phyloP scores from a whole-genome alignment of 371 early-diverging fungal genomes.

The Actinomortierella ambigua region DNA sequence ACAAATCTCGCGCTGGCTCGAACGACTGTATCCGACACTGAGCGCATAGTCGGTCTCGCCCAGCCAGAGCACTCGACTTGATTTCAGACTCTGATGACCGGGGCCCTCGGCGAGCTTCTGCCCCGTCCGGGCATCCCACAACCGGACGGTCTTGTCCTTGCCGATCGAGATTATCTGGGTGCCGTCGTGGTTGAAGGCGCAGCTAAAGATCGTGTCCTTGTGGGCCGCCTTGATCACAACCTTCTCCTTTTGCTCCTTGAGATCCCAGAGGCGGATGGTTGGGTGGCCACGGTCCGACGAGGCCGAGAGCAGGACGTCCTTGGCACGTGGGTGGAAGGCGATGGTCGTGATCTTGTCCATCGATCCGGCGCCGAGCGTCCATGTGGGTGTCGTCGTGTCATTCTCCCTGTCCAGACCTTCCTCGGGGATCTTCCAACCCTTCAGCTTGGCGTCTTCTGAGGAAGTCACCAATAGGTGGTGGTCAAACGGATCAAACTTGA shows the following conservation, averaged over 20 bases:
- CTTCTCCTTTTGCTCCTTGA: constrained; percentile 41
- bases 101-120: constrained; percentile 57
- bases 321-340: constrained; percentile 68
- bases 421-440: constrained; percentile 76
- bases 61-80: constrained; percentile 75
- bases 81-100: constrained; percentile 73
- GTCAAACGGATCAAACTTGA: constrained; percentile 77
- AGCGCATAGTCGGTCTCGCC: constrained; percentile 54
- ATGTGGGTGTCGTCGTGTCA: constrained; percentile 29
- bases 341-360: constrained; percentile 68
- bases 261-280: constrained; percentile 59
- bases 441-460: constrained; percentile 74
- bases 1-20: constrained; percentile 70
- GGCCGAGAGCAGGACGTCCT: constrained; percentile 58
- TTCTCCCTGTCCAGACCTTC: constrained; percentile 51
- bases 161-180: constrained; percentile 62
- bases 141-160: constrained; percentile 68
- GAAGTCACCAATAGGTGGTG: constrained; percentile 62
- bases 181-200: constrained; percentile 72
- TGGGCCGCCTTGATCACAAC: constrained; percentile 44
- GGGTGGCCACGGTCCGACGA: constrained; percentile 58
- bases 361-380: constrained; percentile 28
- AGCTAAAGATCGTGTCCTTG: constrained; percentile 56
- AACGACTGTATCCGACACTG: constrained; percentile 64
- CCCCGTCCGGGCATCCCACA: constrained; percentile 67